phyloP scores from a whole-genome alignment of 176 grass and related monocot species.

The Carex littledalei region DNA sequence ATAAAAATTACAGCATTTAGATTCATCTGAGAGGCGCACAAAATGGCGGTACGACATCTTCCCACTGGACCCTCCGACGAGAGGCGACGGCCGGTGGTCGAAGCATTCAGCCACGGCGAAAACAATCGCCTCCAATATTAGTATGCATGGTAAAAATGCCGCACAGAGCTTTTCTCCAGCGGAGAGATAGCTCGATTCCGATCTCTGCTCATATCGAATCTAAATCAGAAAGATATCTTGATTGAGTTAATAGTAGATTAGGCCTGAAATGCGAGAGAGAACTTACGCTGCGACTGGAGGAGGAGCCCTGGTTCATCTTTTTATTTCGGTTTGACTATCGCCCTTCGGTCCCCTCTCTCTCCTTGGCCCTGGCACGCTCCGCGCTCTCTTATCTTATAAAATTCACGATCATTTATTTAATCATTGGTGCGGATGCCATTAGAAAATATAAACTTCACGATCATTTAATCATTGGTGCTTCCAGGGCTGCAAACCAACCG shows the following conservation, averaged over 20 bases:
- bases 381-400: no score
- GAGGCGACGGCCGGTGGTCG: slow-evolving; percentile 7
- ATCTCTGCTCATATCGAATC: neutral
- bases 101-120: slow-evolving; percentile 58
- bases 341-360: neutral
- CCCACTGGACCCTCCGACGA: neutral
- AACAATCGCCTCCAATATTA: slow-evolving; percentile 45
- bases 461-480: no score
- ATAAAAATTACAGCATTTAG: slow-evolving; percentile 47
- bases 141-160: slow-evolving; percentile 41
- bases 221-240: neutral
- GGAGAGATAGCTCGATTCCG: slow-evolving; percentile 58
- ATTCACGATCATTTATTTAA: no score
- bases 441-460: neutral
- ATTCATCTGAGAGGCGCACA: slow-evolving; percentile 56
- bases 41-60: slow-evolving; percentile 26
- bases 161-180: slow-evolving; percentile 61
- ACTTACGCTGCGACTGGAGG: slow-evolving; percentile 4
- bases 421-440: neutral
- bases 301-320: neutral
- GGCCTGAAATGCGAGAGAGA: neutral
- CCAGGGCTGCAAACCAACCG: no score
- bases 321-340: neutral
- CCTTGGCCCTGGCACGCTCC: no score
- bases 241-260: neutral